Base-by-base conservation (phyloP, 2,329 filamentous ascomycete species). In the Monosporascus sp. region DNA sequence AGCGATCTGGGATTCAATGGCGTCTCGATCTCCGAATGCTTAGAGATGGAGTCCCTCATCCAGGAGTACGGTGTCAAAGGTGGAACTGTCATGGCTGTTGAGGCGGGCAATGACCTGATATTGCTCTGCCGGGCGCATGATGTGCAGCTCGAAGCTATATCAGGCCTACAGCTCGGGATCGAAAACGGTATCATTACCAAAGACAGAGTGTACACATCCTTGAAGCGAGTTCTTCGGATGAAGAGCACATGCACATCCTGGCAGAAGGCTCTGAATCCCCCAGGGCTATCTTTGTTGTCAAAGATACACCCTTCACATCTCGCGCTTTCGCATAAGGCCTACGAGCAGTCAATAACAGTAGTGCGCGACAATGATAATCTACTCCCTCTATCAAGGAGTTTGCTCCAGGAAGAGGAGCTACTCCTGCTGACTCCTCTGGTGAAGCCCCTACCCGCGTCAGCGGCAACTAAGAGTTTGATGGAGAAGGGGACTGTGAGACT, bases 51-150 rank as follows among this genome's bases (percentile, higher is more conserved):
- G 65, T 91, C 92, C 0, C 80, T 97, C 8, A 94, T 90, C 58
- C 90, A 96, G 65, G 95, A 97, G 63, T 94, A 97, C 48, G 93
- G 93, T n/a, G 91, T 99, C 18, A 91, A 93, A 60, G 93, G 94
- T 41, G 94, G 94, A 14, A 96, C 93, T 0, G 90, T 97, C 61
- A 97, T 97, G 91, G 94, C 94, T 3, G 89, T 97, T 49, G 94
- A 96, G 68, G 93, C 94, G 35, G 94, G 94, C 15, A 97, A 94
- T 66, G 94, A 99, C 68, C 76, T 97, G 50, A 84, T 97, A 5
- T 80, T 97, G 6, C 81, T 97, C 1, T 97, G 92, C 63, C 85
- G 91, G 45, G 91, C 90, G 6, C 95, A 91, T 61, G 85, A 89
- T 38, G 87, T 93, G 20, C 92, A 97, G 68, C 83, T 94, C 58